phyloP scores from a whole-genome alignment of 768 basidiomycete genomes.

The Pulveroboletus sp. region DNA sequence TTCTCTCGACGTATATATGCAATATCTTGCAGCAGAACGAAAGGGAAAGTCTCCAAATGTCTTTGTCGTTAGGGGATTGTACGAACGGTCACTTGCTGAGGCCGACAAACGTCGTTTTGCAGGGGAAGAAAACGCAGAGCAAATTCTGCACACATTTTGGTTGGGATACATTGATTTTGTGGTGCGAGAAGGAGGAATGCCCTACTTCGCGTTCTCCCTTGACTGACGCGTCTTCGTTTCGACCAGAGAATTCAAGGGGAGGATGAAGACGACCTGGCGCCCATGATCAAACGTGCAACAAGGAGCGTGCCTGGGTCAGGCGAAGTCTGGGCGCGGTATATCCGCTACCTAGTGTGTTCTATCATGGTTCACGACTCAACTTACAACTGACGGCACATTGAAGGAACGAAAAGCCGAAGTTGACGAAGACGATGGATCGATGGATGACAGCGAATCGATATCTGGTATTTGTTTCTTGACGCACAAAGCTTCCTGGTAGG shows the following conservation, averaged over 20 bases:
- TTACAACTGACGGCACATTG: neutral
- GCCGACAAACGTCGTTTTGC: conserved; percentile 58
- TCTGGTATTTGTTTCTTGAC: conserved; percentile 17
- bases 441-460: conserved; percentile 23
- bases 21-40: conserved; percentile 63
- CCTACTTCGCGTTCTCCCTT: neutral
- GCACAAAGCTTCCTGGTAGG: neutral
- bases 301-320: conserved; percentile 76
- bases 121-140: conserved; percentile 56
- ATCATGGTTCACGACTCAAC: neutral
- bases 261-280: conserved; percentile 40
- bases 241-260: conserved; percentile 35
- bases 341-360: conserved; percentile 62
- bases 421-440: conserved; percentile 14
- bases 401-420: conserved; percentile 22
- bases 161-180: conserved; percentile 65
- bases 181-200: conserved; percentile 38
- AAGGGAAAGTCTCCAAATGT: conserved; percentile 57
- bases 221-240: neutral
- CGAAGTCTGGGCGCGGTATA: conserved; percentile 76
- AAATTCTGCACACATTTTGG: conserved; percentile 67
- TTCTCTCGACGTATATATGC: conserved; percentile 60
- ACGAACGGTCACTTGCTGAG: conserved; percentile 75
- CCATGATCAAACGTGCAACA: conserved; percentile 53
- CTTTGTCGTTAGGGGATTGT: conserved; percentile 54